These are phyloP conservation scores for Vigna angularis DNA, from an alignment of 306 rosid genomes.

Conservation along the genomic window DNA sequence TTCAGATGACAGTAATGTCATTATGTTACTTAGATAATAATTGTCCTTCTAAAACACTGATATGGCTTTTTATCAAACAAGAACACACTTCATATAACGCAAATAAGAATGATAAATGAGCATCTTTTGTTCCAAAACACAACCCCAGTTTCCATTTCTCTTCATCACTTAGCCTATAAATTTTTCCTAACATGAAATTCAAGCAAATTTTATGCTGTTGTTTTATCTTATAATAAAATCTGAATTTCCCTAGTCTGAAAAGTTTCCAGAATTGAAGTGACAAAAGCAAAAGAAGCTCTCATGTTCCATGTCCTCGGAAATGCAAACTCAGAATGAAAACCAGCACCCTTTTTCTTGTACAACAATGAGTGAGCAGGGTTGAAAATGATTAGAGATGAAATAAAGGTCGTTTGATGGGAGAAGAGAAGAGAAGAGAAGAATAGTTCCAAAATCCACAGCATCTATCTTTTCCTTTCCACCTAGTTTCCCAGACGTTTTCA, in stretches of 20 bases:
- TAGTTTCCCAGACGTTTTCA: conserved; percentile 31
- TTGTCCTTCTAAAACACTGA: too few species aligned
- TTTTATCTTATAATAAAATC: too few species aligned
- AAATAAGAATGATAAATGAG: too few species aligned
- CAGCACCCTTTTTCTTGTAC: background rate
- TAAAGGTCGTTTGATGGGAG: conserved; percentile 28
- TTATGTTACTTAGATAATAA: too few species aligned
- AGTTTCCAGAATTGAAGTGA: conserved; percentile 21
- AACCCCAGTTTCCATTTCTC: too few species aligned
- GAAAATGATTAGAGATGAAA: conserved; percentile 58
- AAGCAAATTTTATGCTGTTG: too few species aligned
- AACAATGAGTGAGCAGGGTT: conserved; percentile 34
- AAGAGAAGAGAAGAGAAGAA: background rate
- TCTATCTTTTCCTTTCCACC: conserved; percentile 43
- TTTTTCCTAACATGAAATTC: too few species aligned
- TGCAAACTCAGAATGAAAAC: conserved; percentile 36
- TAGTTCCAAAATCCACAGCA: conserved; percentile 38
- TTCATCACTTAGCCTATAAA: too few species aligned
- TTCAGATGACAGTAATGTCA: background rate
- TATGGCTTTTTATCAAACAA: too few species aligned
- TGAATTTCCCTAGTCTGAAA: background rate
- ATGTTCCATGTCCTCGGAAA: conserved; percentile 36
- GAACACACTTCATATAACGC: too few species aligned
- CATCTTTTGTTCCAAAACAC: too few species aligned
- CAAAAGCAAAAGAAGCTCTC: conserved; percentile 19